Evolutionary conservation across 495 filamentous ascomycete genomes (phyloP).

Genomic region (Mycothermus thermophilus): DNA sequence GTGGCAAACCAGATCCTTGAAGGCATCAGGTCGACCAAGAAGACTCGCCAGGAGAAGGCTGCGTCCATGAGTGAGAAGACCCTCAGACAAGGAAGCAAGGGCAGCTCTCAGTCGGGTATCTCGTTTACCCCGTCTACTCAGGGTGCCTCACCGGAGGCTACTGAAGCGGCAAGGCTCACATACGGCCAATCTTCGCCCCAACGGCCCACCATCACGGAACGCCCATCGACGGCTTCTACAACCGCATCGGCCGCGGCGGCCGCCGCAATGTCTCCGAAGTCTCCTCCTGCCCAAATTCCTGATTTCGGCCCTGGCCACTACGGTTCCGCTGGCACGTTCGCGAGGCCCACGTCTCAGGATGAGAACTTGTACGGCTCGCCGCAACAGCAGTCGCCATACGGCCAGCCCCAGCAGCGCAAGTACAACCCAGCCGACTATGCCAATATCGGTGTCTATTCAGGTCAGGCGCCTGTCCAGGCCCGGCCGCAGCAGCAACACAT

Average conservation of each 20-base stretch:
- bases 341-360: conserved; percentile 18
- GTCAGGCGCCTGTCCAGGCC: conserved; percentile 25
- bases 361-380: conserved; percentile 36
- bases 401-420: conserved; percentile 38
- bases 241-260: conserved; percentile 35
- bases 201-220: conserved; percentile 26
- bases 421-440: conserved; percentile 67
- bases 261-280: conserved; percentile 29
- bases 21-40: conserved; percentile 48
- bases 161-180: conserved; percentile 38
- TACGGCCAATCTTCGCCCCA: conserved; percentile 37
- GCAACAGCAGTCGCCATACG: conserved; percentile 34
- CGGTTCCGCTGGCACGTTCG: conserved; percentile 29
- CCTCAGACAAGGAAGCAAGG: conserved; percentile 42
- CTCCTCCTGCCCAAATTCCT: conserved; percentile 16
- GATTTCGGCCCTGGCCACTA: conserved; percentile 27
- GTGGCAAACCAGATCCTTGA: conserved; percentile 84
- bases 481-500: conserved; percentile 20
- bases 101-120: conserved; percentile 14
- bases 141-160: conserved; percentile 31
- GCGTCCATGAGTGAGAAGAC: conserved; percentile 50
- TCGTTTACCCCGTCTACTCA: conserved; percentile 19
- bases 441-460: conserved; percentile 38
- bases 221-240: conserved; percentile 24
- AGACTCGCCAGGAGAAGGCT: conserved; percentile 33